These are phyloP conservation scores for Gossypium turneri DNA, from an alignment of 345 rosid species.

Conservation along the genomic window DNA sequence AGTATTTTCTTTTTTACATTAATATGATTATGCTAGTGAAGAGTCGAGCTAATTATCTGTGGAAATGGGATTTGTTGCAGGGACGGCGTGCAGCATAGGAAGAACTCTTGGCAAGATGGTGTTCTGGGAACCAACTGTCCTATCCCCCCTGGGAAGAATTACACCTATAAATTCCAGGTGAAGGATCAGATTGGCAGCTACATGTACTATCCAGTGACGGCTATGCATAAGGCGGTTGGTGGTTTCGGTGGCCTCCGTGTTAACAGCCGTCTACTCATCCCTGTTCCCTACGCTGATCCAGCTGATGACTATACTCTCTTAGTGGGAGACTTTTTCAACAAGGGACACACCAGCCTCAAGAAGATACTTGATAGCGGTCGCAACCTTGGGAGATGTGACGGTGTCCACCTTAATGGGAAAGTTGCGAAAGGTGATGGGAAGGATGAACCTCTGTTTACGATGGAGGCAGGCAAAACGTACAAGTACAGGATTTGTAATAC, in stretches of 20 bases:
- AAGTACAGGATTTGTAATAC: too few species aligned
- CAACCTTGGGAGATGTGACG: conserved; percentile 46
- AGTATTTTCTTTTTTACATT: neutral
- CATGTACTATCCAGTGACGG: conserved; percentile 56
- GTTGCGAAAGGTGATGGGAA: conserved; percentile 32
- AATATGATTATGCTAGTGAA: neutral
- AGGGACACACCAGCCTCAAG: conserved; percentile 48
- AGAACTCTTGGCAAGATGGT: conserved; percentile 87
- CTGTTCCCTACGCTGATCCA: conserved; percentile 62
- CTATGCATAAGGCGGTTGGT: conserved; percentile 55
- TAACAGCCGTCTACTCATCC: conserved; percentile 67
- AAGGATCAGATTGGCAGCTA: conserved; percentile 88
- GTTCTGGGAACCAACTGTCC: conserved; percentile 68
- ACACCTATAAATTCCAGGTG: conserved; percentile 73
- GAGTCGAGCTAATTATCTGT: too few species aligned
- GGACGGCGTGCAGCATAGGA: conserved; percentile 81
- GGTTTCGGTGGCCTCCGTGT: conserved; percentile 70
- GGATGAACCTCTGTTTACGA: conserved; percentile 45
- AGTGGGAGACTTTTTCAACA: conserved; percentile 60
- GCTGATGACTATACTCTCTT: conserved; percentile 59
- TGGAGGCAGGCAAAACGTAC: conserved; percentile 44
- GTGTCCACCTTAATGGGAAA: conserved; percentile 59
- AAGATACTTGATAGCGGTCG: conserved; percentile 52
- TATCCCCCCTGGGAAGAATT: conserved; percentile 59
- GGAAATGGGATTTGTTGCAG: conserved; percentile 24